These are phyloP conservation scores for Rhynchospora pubera DNA, from an alignment of 176 grass and related monocot genomes.

Conservation along the genomic window DNA sequence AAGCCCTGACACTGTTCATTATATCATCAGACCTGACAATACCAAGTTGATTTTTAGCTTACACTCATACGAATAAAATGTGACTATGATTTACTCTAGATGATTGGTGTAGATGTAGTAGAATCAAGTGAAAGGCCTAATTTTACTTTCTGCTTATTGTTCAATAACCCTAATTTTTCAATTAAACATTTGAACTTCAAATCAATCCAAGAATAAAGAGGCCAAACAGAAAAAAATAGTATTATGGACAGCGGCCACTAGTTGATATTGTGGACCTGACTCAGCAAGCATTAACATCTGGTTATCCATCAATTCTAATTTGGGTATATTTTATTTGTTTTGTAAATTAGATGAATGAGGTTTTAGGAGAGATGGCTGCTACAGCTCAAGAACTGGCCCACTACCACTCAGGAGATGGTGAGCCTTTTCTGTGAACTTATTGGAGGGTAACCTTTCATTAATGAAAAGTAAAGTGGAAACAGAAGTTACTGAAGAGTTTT, in stretches of 20 bases:
- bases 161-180: not conserved
- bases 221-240: not conserved
- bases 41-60: not conserved
- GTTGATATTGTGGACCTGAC: not conserved
- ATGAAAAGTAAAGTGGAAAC: not conserved
- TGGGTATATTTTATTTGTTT: constrained; percentile 30
- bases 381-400: constrained; percentile 88
- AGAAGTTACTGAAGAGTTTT: constrained; percentile 3
- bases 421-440: constrained; percentile 6
- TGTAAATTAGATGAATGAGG: constrained; percentile 90
- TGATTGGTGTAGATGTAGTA: not conserved
- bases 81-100: not conserved
- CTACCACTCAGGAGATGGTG: constrained; percentile 97
- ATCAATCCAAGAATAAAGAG: not conserved
- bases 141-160: not conserved
- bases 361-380: constrained; percentile 83
- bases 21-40: not conserved
- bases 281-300: not conserved
- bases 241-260: not conserved
- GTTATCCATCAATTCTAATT: constrained; percentile 11
- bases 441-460: not conserved
- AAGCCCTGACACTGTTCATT: not conserved
- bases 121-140: not conserved
- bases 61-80: not conserved
- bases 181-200: not conserved